Percentiles rank a stretch among this genome's conserved stretches.
Evolutionary conservation across 2,329 filamentous ascomycete genomes (phyloP).

Genomic region (Decorospora gaudefroyi): DNA sequence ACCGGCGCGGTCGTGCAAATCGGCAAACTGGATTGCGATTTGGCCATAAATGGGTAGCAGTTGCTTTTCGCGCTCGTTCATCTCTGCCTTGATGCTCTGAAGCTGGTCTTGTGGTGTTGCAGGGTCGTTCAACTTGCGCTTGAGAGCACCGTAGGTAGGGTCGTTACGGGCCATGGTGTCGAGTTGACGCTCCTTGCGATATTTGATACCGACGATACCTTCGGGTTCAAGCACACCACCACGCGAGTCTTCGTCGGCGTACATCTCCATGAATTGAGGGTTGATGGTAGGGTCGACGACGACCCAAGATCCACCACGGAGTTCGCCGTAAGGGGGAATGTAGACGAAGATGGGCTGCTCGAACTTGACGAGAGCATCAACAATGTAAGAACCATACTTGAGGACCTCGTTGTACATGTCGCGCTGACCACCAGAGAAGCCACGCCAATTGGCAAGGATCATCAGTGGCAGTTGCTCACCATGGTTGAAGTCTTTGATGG

Average conservation of each 20-base stretch:
- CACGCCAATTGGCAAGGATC: constrained; percentile 99
- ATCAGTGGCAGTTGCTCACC: constrained; percentile 97
- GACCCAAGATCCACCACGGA: constrained; percentile 99
- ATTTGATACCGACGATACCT: constrained; percentile 98
- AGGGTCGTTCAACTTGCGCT: constrained; percentile 73
- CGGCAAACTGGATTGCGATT: constrained; percentile 94
- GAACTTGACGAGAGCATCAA: constrained; percentile 96
- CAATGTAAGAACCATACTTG: constrained; percentile 99
- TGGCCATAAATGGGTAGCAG: constrained; percentile 92
- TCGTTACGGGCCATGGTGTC: constrained; percentile 97
- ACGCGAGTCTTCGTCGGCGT: constrained; percentile 90
- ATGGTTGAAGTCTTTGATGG: constrained; percentile 98
- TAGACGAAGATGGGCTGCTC: constrained; percentile 99
- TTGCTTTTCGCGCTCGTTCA: constrained; percentile 82
- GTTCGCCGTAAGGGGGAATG: constrained; percentile 94
- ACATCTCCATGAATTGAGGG: constrained; percentile 97
- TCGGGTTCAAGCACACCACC: constrained; percentile 98
- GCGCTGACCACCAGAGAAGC: constrained; percentile 98
- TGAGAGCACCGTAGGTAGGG: constrained; percentile 77
- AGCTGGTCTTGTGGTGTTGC: constrained; percentile 73
- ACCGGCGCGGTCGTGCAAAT: constrained; percentile 93
- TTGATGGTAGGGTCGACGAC: constrained; percentile 99
- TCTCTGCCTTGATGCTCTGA: constrained; percentile 78
- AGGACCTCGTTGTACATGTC: constrained; percentile 99
- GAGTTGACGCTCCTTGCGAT: constrained; percentile 94